Conservation (phyloP, 306 rosid genomes). For the Vicia villosa region DNA sequence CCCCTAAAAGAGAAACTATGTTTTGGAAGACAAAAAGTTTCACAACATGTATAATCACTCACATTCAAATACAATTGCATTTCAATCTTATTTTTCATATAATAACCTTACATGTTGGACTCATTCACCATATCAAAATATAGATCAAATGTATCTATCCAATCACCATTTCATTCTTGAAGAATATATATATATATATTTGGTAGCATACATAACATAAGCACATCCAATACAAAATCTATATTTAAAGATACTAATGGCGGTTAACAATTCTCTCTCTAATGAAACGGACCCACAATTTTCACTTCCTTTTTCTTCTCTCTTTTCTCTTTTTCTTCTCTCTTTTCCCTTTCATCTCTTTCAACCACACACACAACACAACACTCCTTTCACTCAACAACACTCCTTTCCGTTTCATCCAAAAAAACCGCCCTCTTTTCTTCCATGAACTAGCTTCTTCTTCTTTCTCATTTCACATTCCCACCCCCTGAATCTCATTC, state of each 20-base stretch:
- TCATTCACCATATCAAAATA: no score
- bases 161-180: no score
- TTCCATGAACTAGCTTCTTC: conserved; percentile 43
- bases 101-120: no score
- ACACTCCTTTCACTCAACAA: conserved; percentile 27
- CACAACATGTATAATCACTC: no score
- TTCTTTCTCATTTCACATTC: conserved; percentile 13
- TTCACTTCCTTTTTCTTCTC: conserved; percentile 9
- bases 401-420: conserved; percentile 14
- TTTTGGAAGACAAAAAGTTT: no score
- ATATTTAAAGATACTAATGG: conserved; percentile 34
- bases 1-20: no score
- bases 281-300: conserved; percentile 35
- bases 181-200: no score
- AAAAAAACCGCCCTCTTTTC: no score
- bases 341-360: conserved; percentile 27
- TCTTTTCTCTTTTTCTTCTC: conserved; percentile 39
- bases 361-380: background rate
- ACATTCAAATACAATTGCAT: no score
- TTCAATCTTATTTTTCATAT: no score
- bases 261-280: conserved; percentile 38
- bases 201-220: no score
- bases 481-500: conserved; percentile 10
- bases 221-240: background rate
- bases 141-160: no score